Evolutionary conservation across 495 filamentous ascomycete species (phyloP).

Genomic region (Mytilinidion resinicola): DNA sequence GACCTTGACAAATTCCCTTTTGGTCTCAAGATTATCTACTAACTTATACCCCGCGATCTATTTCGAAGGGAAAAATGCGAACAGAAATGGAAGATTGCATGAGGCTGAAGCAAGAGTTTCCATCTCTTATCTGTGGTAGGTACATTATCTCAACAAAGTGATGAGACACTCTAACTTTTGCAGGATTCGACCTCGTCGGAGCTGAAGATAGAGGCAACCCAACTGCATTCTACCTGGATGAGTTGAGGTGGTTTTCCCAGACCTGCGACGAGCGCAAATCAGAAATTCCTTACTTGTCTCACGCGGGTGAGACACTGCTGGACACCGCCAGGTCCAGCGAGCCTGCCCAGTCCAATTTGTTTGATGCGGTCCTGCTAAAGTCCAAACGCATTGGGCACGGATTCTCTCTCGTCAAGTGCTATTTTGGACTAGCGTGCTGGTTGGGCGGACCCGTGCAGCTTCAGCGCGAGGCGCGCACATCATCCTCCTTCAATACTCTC

Average conservation of each 20-base stretch:
- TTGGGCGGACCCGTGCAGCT: no score
- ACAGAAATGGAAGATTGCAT: conserved; percentile 37
- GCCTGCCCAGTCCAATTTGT: conserved; percentile 37
- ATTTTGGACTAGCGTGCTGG: no score
- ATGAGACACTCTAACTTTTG: not conserved
- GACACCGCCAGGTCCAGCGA: conserved; percentile 38
- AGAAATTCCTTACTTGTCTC: conserved; percentile 38
- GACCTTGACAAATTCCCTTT: conserved; percentile 34
- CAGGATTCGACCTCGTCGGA: conserved; percentile 39
- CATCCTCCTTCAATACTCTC: no score
- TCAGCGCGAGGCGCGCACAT: no score
- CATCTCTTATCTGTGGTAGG: conserved; percentile 37
- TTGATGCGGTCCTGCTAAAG: conserved; percentile 33
- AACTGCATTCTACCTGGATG: conserved; percentile 35
- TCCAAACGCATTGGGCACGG: conserved; percentile 38
- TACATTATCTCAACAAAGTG: not conserved
- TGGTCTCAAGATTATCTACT: conserved; percentile 39
- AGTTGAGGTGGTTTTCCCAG: conserved; percentile 29
- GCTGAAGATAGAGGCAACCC: conserved; percentile 37
- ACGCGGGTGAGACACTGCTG: conserved; percentile 38
- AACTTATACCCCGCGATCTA: conserved; percentile 37
- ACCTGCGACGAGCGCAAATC: conserved; percentile 31
- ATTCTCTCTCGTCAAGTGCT: conserved; percentile 34
- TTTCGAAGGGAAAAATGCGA: conserved; percentile 29
- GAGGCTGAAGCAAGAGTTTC: conserved; percentile 43